Conservation (phyloP, 2,329 filamentous ascomycete genomes). For the Paecilomyces sp. region DNA sequence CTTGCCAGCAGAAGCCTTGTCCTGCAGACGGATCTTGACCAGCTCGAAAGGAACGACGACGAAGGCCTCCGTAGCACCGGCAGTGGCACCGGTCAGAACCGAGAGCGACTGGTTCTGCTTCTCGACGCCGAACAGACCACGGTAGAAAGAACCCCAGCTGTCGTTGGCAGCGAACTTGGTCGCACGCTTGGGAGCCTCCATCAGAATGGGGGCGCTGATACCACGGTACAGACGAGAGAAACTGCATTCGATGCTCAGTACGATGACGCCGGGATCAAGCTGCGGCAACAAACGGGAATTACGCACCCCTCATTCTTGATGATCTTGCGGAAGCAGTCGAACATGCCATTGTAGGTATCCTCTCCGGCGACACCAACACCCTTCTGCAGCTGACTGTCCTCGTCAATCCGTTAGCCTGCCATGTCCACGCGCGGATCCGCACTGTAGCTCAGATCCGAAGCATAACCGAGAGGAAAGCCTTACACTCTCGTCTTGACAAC, state of each 20-base stretch:
- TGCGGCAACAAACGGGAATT: conserved; percentile 23
- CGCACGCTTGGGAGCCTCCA: conserved; percentile 94
- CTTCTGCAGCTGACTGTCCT: conserved; percentile 74
- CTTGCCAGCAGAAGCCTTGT: conserved; percentile 82
- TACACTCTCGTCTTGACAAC: conserved; percentile 98
- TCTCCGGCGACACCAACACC: conserved; percentile 57
- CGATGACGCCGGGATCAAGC: neutral
- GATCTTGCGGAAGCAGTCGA: conserved; percentile 98
- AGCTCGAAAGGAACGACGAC: conserved; percentile 98
- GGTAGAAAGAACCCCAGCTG: conserved; percentile 94
- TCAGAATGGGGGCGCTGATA: conserved; percentile 90
- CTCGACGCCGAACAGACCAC: conserved; percentile 70
- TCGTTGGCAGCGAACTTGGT: conserved; percentile 99
- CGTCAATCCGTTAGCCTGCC: neutral
- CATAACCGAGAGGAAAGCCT: conserved; percentile 30
- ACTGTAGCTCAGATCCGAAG: neutral
- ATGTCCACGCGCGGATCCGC: neutral
- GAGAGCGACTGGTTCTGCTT: conserved; percentile 92
- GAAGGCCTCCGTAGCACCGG: conserved; percentile 91
- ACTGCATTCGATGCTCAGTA: conserved; percentile 36
- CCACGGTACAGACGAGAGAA: conserved; percentile 90
- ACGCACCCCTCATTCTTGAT: conserved; percentile 81
- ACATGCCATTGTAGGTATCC: conserved; percentile 91
- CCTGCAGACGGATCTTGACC: conserved; percentile 96
- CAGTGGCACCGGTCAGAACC: conserved; percentile 85